phyloP scores from a whole-genome alignment of 345 rosid genomes.

The Limnanthes douglasii region DNA sequence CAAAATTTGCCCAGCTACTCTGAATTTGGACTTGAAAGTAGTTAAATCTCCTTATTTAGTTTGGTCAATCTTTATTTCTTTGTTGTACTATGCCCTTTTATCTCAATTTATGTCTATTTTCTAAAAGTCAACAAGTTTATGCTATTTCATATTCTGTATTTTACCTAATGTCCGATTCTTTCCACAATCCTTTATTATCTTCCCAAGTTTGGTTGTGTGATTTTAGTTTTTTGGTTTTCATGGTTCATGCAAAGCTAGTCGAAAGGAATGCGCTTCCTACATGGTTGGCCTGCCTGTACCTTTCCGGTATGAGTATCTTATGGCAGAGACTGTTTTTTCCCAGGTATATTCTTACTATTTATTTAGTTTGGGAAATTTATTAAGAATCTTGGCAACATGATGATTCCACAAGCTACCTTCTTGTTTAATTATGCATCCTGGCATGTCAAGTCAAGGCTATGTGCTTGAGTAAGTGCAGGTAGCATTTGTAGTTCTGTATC shows the following conservation, averaged over 20 bases:
- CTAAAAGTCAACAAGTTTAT: too few relatives aligned
- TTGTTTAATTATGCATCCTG: not conserved
- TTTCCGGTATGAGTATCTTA: constrained; percentile 88
- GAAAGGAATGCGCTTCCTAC: constrained; percentile 96
- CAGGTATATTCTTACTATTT: constrained; percentile 39
- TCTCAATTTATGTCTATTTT: too few relatives aligned
- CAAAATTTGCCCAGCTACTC: too few relatives aligned
- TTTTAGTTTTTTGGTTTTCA: constrained; percentile 25
- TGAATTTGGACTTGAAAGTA: too few relatives aligned
- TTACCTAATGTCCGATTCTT: not conserved
- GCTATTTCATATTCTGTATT: not conserved
- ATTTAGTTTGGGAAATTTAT: constrained; percentile 1
- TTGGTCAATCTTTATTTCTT: too few relatives aligned
- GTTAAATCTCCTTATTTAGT: too few relatives aligned
- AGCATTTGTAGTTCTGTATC: too few relatives aligned
- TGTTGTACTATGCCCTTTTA: too few relatives aligned
- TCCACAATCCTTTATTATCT: not conserved
- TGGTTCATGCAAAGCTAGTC: constrained; percentile 85
- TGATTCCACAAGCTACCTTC: not conserved
- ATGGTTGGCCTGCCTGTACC: constrained; percentile 95
- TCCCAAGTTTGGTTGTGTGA: not conserved
- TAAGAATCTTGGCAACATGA: not conserved
- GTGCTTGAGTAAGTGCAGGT: too few relatives aligned
- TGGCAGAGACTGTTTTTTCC: constrained; percentile 98
- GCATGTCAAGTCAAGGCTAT: too few relatives aligned